Conservation (phyloP, 768 basidiomycete genomes). For the Leccinellum luteum region DNA sequence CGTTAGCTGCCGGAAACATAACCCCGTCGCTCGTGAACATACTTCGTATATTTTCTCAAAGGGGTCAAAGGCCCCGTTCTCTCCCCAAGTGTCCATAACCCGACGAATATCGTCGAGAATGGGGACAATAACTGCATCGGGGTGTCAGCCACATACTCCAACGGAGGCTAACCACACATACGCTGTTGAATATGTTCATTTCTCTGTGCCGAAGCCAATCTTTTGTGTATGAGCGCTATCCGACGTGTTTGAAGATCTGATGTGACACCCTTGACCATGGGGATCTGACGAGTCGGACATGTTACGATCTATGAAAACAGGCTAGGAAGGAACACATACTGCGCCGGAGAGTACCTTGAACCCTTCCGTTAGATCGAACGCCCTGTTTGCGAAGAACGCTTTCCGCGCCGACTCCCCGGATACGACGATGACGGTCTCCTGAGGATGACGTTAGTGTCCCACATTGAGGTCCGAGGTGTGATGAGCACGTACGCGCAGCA, state of each 20-base stretch:
- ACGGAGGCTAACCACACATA: slow-evolving; percentile 35
- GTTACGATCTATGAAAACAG: slow-evolving; percentile 16
- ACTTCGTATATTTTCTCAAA: slow-evolving; percentile 72
- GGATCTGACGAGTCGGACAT: slow-evolving; percentile 47
- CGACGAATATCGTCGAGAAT: slow-evolving; percentile 64
- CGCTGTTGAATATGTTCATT: slow-evolving; percentile 58
- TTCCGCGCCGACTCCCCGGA: slow-evolving; percentile 71
- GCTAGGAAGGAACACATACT: slow-evolving; percentile 41
- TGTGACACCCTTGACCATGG: slow-evolving; percentile 73
- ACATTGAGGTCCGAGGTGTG: slow-evolving; percentile 10
- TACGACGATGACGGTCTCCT: slow-evolving; percentile 75
- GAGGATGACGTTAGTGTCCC: slow-evolving; percentile 17
- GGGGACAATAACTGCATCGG: slow-evolving; percentile 55
- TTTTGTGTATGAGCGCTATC: slow-evolving; percentile 68
- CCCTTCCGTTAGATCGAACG: slow-evolving; percentile 74
- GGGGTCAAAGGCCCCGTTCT: slow-evolving; percentile 64
- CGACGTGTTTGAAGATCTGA: slow-evolving; percentile 62
- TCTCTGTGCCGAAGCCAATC: slow-evolving; percentile 61
- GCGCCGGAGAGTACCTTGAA: slow-evolving; percentile 79
- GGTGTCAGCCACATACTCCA: slow-evolving; percentile 6
- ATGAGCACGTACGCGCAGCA: slow-evolving; percentile 53
- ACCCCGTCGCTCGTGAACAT: slow-evolving; percentile 16
- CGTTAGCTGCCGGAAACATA: not conserved
- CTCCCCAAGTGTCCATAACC: slow-evolving; percentile 64
- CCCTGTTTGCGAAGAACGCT: slow-evolving; percentile 66